Evolutionary conservation across 176 grass and related monocot genomes (phyloP).

Genomic region (Alloteropsis semialata): DNA sequence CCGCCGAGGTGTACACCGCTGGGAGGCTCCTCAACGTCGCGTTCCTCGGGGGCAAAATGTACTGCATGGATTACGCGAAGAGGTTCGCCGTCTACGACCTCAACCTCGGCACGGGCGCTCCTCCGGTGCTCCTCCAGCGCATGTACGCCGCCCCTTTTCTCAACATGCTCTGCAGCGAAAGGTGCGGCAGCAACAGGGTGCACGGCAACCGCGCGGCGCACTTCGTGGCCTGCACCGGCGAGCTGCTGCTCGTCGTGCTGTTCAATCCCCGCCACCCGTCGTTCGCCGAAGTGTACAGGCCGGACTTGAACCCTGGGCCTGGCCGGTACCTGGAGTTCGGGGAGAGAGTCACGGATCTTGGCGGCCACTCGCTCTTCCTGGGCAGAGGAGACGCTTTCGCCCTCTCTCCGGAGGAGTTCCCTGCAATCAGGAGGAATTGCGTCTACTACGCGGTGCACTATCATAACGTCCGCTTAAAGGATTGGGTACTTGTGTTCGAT

Average conservation of each 20-base stretch:
- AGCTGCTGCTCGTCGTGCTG: background rate
- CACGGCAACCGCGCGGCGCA: background rate
- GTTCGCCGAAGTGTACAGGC: background rate
- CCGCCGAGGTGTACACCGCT: background rate
- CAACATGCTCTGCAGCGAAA: background rate
- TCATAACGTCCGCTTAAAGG: too few species aligned
- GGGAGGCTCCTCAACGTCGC: background rate
- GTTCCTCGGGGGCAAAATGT: background rate
- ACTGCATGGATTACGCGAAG: background rate
- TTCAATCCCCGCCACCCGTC: background rate
- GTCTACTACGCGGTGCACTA: background rate
- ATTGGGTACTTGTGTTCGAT: background rate
- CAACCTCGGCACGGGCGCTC: background rate
- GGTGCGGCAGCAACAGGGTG: background rate
- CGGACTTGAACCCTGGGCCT: background rate
- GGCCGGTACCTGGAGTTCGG: too few species aligned
- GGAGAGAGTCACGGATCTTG: background rate
- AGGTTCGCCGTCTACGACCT: background rate
- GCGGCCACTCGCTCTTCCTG: background rate
- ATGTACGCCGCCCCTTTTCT: background rate
- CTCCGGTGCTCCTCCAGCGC: background rate
- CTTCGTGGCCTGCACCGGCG: background rate
- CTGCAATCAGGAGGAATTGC: background rate
- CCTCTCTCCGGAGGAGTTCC: background rate
- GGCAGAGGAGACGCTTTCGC: background rate